phyloP scores from a whole-genome alignment of 495 filamentous ascomycete species.

The Penicillium lagena region DNA sequence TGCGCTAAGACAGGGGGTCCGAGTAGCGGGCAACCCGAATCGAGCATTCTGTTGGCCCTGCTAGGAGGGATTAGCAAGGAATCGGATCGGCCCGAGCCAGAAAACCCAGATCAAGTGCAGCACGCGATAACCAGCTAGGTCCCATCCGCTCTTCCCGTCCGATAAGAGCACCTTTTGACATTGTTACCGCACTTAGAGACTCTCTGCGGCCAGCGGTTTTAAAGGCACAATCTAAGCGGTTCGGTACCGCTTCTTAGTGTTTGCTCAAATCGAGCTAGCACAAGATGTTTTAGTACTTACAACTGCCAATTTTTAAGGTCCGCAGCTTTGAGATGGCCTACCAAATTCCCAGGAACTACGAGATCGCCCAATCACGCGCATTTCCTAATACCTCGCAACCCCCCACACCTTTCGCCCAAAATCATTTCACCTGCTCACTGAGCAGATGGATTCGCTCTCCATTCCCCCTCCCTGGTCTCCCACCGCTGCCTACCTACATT shows the following conservation, averaged over 20 bases:
- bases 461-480: too few relatives aligned
- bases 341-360: constrained; percentile 2
- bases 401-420: constrained; percentile 7
- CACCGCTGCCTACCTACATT: too few relatives aligned
- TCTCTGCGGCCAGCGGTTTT: too few relatives aligned
- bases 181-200: too few relatives aligned
- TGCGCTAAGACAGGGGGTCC: neutral
- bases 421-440: constrained; percentile 3
- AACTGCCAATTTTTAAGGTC: neutral
- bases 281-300: too few relatives aligned
- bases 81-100: neutral
- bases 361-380: constrained; percentile 1
- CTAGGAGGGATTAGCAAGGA: neutral
- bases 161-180: too few relatives aligned
- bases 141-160: too few relatives aligned
- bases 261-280: too few relatives aligned
- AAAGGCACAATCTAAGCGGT: too few relatives aligned
- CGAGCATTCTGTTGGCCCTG: neutral
- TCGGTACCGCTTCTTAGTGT: too few relatives aligned
- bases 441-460: too few relatives aligned
- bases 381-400: constrained; percentile 7
- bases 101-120: neutral
- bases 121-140: neutral
- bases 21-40: too few relatives aligned
- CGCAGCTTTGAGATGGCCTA: constrained; percentile 1